Evolutionary conservation across 495 filamentous ascomycete species (phyloP), one percentile per base, ranked within the genome.

Genomic region (Penicillium daleae): DNA sequence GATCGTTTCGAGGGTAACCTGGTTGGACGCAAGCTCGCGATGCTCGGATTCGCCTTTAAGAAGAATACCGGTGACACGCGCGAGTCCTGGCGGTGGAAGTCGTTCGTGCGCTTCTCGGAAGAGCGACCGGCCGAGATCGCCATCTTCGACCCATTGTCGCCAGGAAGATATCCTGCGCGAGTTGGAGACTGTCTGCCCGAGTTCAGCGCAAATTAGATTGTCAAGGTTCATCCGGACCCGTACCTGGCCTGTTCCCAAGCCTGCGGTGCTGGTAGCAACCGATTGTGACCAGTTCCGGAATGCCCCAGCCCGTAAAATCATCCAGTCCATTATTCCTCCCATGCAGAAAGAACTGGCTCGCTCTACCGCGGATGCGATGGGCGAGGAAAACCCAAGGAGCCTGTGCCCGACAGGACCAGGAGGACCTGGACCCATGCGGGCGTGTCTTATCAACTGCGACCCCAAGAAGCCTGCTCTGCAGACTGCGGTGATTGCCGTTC

Each of bases 21-120:
- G 1, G 81, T 83, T 1, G 83, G 83, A 19, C 92, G 92, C 75
- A 92, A 90, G 69, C 79, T 94, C 26, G 83, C 89, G 1, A 70
- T 94, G 5, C 80, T 96, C 1, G 92, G 92, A 7, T 92, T 87
- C 69, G 87, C 91, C 2, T 96, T 91, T 77, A 94, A 96, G 78
- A 90, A 92, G 69, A 81, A 91, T 64, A 94, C 91, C 2, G 85
- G 86, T 13, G 91, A 96, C 72, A 90, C 87, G 6, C 83, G 92
- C 8, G 90, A 92, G 71, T 87, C 85, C 48, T 89, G 1, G 87
- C 91, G 0, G 82, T 92, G 15, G 84, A 85, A 29, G 81, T 94
- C 51, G 85, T 92, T 65, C 84, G 80, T 50, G 78, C 81, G n/a
- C 22, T 73, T 96, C 22, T 77, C 88, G 27, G 80, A 84, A 15